These are phyloP conservation scores for Candida glucosophila DNA, from an alignment of 1,139 yeast genomes.

Conservation along the genomic window DNA sequence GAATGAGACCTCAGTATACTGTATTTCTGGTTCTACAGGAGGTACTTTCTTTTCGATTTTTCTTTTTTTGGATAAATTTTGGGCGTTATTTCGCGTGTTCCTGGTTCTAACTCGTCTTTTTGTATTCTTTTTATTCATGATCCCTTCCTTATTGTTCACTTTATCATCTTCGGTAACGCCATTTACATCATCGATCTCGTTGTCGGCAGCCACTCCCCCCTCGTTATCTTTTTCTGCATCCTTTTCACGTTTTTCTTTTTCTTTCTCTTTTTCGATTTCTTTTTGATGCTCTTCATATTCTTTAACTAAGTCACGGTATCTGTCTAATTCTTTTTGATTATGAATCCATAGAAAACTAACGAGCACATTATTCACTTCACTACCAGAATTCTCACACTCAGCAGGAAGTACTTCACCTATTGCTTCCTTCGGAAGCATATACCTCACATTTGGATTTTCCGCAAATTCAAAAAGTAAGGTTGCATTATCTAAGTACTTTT, in stretches of 20 bases:
- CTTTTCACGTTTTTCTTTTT: slow-evolving; percentile 6
- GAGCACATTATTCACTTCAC: slow-evolving; percentile 39
- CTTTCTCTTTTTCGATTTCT: slow-evolving; percentile 17
- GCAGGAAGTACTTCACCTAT: slow-evolving; percentile 53
- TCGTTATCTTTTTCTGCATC: slow-evolving; percentile 6
- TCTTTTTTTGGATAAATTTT: slow-evolving; percentile 15
- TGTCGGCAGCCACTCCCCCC: slow-evolving; percentile 4
- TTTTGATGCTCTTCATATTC: slow-evolving; percentile 19
- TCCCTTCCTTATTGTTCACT: slow-evolving; percentile 4
- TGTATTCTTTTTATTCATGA: slow-evolving; percentile 13
- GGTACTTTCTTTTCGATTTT: slow-evolving; percentile 12
- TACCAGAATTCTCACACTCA: slow-evolving; percentile 14
- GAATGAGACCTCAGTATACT: slow-evolving; percentile 58
- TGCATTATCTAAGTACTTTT: slow-evolving; percentile 57
- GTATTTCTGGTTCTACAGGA: slow-evolving; percentile 33
- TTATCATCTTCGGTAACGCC: slow-evolving; percentile 5
- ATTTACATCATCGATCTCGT: slow-evolving; percentile 7
- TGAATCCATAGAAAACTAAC: slow-evolving; percentile 61
- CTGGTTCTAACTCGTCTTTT: slow-evolving; percentile 14
- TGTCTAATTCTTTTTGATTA: slow-evolving; percentile 40
- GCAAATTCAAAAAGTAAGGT: slow-evolving; percentile 77
- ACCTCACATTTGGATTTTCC: slow-evolving; percentile 73
- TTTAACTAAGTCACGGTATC: slow-evolving; percentile 32
- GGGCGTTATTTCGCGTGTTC: slow-evolving; percentile 11
- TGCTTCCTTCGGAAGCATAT: slow-evolving; percentile 64